These are phyloP conservation scores for Candida adriatica DNA, from an alignment of 805 yeast species.

Conservation along the genomic window DNA sequence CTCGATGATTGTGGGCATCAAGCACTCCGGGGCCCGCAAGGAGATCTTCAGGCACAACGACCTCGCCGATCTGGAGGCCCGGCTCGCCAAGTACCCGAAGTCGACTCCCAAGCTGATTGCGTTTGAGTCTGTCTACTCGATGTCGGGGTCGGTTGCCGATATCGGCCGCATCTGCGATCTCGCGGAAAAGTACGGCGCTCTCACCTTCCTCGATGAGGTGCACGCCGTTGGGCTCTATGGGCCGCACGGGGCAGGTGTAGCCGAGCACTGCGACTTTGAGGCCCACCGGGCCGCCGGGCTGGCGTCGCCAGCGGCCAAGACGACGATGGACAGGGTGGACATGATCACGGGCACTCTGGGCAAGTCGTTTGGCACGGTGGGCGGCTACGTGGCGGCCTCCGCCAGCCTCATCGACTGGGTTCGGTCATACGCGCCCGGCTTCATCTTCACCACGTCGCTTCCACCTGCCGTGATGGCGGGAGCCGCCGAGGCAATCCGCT, in stretches of 20 bases:
- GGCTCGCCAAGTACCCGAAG: conserved; percentile 73
- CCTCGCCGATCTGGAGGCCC: conserved; percentile 71
- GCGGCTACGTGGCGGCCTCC: conserved; percentile 95
- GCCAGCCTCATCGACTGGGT: conserved; percentile 85
- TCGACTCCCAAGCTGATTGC: conserved; percentile 93
- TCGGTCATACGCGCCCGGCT: conserved; percentile 94
- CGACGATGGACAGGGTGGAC: conserved; percentile 86
- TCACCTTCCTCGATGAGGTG: conserved; percentile 95
- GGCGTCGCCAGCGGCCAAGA: conserved; percentile 41
- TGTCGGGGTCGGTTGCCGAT: conserved; percentile 97
- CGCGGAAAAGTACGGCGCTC: conserved; percentile 96
- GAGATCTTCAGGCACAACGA: conserved; percentile 91
- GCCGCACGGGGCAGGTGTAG: conserved; percentile 99
- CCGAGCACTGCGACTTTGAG: conserved; percentile 90
- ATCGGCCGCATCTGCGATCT: conserved; percentile 88
- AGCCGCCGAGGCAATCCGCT: conserved; percentile 77
- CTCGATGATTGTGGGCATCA: conserved; percentile 94
- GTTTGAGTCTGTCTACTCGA: conserved; percentile 93
- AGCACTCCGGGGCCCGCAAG: conserved; percentile 81
- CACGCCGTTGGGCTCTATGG: conserved; percentile 99
- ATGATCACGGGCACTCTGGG: conserved; percentile 97
- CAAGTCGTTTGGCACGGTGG: conserved; percentile 94
- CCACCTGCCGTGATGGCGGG: conserved; percentile 99
- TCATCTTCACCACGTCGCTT: conserved; percentile 91
- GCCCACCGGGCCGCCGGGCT: conserved; percentile 67